Percentiles rank a stretch among this genome's conserved stretches.
phyloP scores from a whole-genome alignment of 345 rosid genomes.

The Psidium friedrichsthalianum region DNA sequence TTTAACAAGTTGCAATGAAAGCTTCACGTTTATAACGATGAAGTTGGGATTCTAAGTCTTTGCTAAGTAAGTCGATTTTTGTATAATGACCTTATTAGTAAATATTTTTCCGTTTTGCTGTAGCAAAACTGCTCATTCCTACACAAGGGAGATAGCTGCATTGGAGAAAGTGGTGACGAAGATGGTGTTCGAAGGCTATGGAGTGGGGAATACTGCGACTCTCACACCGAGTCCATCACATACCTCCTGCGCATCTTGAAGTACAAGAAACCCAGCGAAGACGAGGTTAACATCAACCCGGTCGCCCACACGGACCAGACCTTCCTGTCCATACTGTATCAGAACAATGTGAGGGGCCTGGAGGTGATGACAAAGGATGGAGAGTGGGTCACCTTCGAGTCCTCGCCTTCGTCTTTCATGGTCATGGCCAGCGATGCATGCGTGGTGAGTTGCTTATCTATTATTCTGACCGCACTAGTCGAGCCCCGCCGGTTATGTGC shows the following conservation, averaged over 20 bases:
- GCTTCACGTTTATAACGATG: background rate
- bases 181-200: slow-evolving; percentile 17
- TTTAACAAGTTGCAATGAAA: background rate
- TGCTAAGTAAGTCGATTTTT: background rate
- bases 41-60: background rate
- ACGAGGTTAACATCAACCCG: background rate
- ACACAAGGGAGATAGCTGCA: slow-evolving; percentile 2
- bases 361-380: slow-evolving; percentile 16
- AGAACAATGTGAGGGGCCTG: slow-evolving; percentile 18
- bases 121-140: slow-evolving; percentile 11
- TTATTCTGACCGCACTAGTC: background rate
- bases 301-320: slow-evolving; percentile 17
- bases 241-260: slow-evolving; percentile 15
- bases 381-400: slow-evolving; percentile 9
- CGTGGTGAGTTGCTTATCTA: background rate
- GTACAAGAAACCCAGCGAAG: slow-evolving; percentile 4
- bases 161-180: slow-evolving; percentile 7
- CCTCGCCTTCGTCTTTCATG: slow-evolving; percentile 8
- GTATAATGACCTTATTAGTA: background rate
- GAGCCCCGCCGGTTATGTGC: background rate
- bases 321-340: slow-evolving; percentile 15
- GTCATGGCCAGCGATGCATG: slow-evolving; percentile 18
- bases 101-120: background rate
- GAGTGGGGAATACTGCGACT: slow-evolving; percentile 12
- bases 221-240: slow-evolving; percentile 3